Conservation (phyloP, 805 yeast species). For the Ogataea populi-albae region DNA sequence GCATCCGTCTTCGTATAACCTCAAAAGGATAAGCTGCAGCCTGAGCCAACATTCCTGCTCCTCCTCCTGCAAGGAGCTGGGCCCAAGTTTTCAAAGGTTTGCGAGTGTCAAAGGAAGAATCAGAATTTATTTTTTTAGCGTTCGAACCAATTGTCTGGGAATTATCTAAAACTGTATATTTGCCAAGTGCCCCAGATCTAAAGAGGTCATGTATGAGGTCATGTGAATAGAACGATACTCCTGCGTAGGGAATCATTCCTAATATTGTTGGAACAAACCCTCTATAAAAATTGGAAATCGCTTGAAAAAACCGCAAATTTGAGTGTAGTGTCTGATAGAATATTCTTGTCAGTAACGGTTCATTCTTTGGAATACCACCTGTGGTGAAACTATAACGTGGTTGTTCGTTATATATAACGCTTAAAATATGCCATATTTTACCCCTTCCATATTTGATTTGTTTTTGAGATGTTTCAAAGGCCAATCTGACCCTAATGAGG, state of each 20-base stretch:
- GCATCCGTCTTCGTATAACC: constrained; percentile 91
- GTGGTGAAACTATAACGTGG: constrained; percentile 30
- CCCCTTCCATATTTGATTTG: constrained; percentile 30
- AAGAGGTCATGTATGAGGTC: constrained; percentile 86
- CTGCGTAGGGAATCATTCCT: constrained; percentile 98
- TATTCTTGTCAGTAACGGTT: constrained; percentile 27
- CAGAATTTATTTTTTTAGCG: constrained; percentile 26
- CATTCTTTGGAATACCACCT: constrained; percentile 29
- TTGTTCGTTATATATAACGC: constrained; percentile 32
- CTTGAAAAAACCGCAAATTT: constrained; percentile 33
- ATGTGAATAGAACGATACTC: constrained; percentile 93
- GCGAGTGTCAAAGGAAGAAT: constrained; percentile 42
- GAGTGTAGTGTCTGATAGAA: constrained; percentile 31
- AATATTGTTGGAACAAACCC: constrained; percentile 92
- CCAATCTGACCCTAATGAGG: constrained; percentile 84
- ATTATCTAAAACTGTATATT: constrained; percentile 44
- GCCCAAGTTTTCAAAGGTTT: constrained; percentile 86
- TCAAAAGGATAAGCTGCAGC: constrained; percentile 97
- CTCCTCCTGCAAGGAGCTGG: constrained; percentile 88
- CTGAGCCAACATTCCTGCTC: constrained; percentile 94
- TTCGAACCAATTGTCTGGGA: constrained; percentile 10
- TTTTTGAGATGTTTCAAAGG: constrained; percentile 66
- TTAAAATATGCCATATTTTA: constrained; percentile 29
- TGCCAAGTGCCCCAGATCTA: constrained; percentile 54
- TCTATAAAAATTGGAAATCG: constrained; percentile 74